These are phyloP conservation scores for Rhizopus sp. DNA, from an alignment of 371 early-diverging fungal species.

Conservation along the genomic window DNA sequence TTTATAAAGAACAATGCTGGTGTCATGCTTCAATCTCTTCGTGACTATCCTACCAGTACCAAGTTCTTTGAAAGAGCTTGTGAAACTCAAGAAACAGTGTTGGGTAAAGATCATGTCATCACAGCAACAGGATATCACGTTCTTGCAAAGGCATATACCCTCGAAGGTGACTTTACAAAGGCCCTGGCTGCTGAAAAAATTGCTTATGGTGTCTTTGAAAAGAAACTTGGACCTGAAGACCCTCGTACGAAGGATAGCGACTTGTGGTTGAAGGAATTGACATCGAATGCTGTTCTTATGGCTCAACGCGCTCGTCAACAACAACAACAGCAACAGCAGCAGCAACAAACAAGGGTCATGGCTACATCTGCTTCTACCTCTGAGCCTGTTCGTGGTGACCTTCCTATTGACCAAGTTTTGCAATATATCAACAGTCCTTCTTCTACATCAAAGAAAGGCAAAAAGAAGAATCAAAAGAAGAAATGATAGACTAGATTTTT, in stretches of 20 bases:
- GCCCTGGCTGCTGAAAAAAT: slow-evolving; percentile 75
- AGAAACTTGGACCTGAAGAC: slow-evolving; percentile 73
- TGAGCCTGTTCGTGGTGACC: slow-evolving; percentile 45
- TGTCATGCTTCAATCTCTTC: slow-evolving; percentile 81
- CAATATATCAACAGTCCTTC: slow-evolving; percentile 59
- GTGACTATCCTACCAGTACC: slow-evolving; percentile 64
- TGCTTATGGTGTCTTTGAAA: slow-evolving; percentile 71
- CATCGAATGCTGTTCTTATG: slow-evolving; percentile 30
- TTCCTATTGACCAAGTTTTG: slow-evolving; percentile 65
- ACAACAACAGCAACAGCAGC: slow-evolving; percentile 5
- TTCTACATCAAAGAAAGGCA: slow-evolving; percentile 26
- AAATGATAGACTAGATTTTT: slow-evolving; percentile 7
- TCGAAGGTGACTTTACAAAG: slow-evolving; percentile 74
- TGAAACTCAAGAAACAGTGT: slow-evolving; percentile 66
- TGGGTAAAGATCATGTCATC: slow-evolving; percentile 76
- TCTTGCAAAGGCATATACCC: slow-evolving; percentile 76
- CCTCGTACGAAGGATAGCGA: slow-evolving; percentile 74
- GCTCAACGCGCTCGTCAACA: slow-evolving; percentile 31
- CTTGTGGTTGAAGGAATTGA: slow-evolving; percentile 70
- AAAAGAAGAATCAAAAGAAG: slow-evolving; percentile 35
- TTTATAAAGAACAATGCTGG: slow-evolving; percentile 74
- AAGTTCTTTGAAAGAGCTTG: slow-evolving; percentile 78
- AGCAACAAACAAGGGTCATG: slow-evolving; percentile 9
- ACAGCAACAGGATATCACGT: slow-evolving; percentile 75
- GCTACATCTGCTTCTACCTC: slow-evolving; percentile 5